Evolutionary conservation across 2,329 filamentous ascomycete species (phyloP), one percentile per base, ranked within the genome.

Genomic region (Cladosporium phlei): DNA sequence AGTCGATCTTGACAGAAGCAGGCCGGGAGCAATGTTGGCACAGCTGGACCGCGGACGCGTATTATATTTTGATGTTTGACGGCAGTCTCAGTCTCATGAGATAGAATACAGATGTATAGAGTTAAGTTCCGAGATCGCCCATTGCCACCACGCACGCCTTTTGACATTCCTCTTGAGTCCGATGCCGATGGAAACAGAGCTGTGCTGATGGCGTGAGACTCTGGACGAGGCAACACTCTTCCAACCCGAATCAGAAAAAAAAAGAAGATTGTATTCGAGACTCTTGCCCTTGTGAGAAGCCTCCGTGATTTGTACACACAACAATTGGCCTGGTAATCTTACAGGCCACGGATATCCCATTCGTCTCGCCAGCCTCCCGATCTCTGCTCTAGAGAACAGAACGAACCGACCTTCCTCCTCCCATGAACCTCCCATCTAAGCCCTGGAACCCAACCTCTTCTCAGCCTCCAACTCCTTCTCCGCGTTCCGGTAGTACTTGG

Each of bases 401-500:
- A 14, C 16, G 42, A 29, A 32, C 42, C 16, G 32, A 32, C 9
- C 20, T 34, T 22, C 17, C 10, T 22, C 28, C 17, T 33, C 20
- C 19, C 12, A 29, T 29, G 9, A 10, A 20, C 7, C 6, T 25
- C 29, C 11, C 20, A 34, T 25, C 20, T 43, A 25, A 21, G 19
- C 11, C 28, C 19, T 37, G 17, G 32, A 45, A 12, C 20, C 33
- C 17, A 28, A 9, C 24, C 42, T 45, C 50, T 72, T 73, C 75
- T 95, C 89, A 29, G 82, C 83, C 72, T 95, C 93, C 61, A 98
- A 71, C 69, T 98, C 93, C 67, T 84, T 77, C 76, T 98, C 93
- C 6, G 93, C 93, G 68, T 95, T 88, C 66, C 85, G 84, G 71
- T 95, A 98, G 74, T 98, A 98, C 75, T 98, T 98, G 55, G 91